Evolutionary conservation across 208 protist species (phyloP).

Genomic region (Trypanosoma rangeli): DNA sequence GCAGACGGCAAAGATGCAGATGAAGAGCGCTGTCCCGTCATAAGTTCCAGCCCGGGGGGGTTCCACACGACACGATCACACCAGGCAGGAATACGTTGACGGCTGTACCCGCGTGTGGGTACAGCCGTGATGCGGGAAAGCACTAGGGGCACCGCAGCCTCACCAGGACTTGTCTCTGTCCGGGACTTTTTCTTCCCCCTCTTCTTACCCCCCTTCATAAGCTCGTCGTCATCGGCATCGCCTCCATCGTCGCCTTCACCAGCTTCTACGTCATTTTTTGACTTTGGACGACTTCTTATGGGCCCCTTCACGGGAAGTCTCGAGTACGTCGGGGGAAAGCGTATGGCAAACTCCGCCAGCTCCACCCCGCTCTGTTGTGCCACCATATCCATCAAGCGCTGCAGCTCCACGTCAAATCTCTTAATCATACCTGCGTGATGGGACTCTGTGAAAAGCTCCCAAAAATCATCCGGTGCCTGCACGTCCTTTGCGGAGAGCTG

Average conservation of each 20-base stretch:
- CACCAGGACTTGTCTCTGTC: neutral
- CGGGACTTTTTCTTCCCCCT: neutral
- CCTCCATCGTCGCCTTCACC: neutral
- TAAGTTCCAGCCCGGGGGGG: constrained; percentile 61
- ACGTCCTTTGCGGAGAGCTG: constrained; percentile 42
- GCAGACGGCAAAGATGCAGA: neutral
- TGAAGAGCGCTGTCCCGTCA: constrained; percentile 34
- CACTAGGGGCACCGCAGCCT: neutral
- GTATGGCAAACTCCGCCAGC: constrained; percentile 62
- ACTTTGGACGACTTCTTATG: neutral
- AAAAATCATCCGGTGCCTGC: constrained; percentile 51
- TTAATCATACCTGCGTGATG: constrained; percentile 25
- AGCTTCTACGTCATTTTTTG: neutral
- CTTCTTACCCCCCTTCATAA: neutral
- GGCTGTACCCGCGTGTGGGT: constrained; percentile 31
- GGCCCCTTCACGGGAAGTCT: constrained; percentile 11
- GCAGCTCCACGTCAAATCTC: constrained; percentile 52
- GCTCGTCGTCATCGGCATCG: neutral
- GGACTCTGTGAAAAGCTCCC: constrained; percentile 42
- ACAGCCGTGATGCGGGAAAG: constrained; percentile 9
- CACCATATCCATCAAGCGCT: constrained; percentile 50
- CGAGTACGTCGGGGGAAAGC: constrained; percentile 68
- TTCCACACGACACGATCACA: constrained; percentile 87
- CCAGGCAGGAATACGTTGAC: constrained; percentile 74
- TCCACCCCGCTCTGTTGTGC: constrained; percentile 48